Evolutionary conservation across 225 moss, liverwort and hornwort genomes (phyloP), one percentile per base, ranked within the genome.

Genomic region (Bryum argenteum): DNA sequence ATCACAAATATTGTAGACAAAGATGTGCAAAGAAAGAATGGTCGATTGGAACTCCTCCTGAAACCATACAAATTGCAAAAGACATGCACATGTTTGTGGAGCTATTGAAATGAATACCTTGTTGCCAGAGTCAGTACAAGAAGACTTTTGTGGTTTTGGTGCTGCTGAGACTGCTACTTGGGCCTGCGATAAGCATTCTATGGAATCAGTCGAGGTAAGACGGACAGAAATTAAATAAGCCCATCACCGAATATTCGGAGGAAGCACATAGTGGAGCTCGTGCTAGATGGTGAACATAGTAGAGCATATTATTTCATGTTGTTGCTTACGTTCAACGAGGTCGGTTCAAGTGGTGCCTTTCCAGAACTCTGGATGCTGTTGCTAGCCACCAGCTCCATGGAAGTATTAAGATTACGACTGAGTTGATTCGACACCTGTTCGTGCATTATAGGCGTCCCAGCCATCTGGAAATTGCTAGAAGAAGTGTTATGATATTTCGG

Each of bases 371-470:
- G 76, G 52, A 76, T 52, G 71, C 82, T 66, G 69, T 82, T 82
- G 67, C 77, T 79, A 72, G 75, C 74, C 71, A 67, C 80, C 65
- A 74, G 64, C 75, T 86, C 80, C 69, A 65, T 61, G 37, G 74
- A 74, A 18, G 43, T 52, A 68, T 80, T 77, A 11, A 75, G 57
- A 78, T 80, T 75, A 67, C 65, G 69, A 64, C 72, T 80, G 65
- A 38, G 67, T 26, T 71, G 67, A 71, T 75, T 79, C 54, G 20
- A 64, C 52, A 50, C 68, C 61, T 72, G 77, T 55, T 74, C 76
- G 39, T 61, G 47, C 62, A 72, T 14, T 67, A 57, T 63, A 23
- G 71, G 71, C 67, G 71, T 56, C 51, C 71, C 54, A 58, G 77
- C 43, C 71, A 83, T 72, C 86, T 86, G 86, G 55, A 79, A 66